These are phyloP conservation scores for Ascochyta rabiei DNA, from an alignment of 2,329 filamentous ascomycete species.

Conservation along the genomic window DNA sequence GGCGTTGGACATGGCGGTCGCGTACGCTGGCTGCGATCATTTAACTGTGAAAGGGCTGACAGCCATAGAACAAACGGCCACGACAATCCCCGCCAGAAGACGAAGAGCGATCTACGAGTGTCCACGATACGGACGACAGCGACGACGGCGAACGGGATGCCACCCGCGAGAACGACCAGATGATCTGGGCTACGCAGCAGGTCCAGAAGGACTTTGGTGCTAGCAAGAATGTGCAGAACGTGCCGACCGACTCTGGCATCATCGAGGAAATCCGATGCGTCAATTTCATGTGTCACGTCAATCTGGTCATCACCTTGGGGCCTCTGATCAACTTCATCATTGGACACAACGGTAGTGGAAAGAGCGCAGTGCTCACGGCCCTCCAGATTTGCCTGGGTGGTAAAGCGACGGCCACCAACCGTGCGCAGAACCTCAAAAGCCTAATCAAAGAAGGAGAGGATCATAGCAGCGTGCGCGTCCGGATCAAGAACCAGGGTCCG, in stretches of 20 bases:
- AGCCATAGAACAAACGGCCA: slow-evolving; percentile 38
- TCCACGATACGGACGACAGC: slow-evolving; percentile 19
- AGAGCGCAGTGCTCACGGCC: slow-evolving; percentile 92
- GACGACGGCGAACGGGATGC: slow-evolving; percentile 26
- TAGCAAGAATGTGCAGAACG: slow-evolving; percentile 57
- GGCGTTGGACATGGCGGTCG: slow-evolving; percentile 20
- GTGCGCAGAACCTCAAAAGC: slow-evolving; percentile 84
- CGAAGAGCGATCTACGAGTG: slow-evolving; percentile 26
- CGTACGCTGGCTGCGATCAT: slow-evolving; percentile 23
- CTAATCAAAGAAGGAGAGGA: slow-evolving; percentile 91
- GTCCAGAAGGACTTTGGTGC: slow-evolving; percentile 33
- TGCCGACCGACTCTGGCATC: slow-evolving; percentile 80
- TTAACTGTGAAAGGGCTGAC: slow-evolving; percentile 16
- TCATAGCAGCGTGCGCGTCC: slow-evolving; percentile 72
- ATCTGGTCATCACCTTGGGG: slow-evolving; percentile 81
- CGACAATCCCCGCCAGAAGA: slow-evolving; percentile 31
- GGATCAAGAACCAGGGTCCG: slow-evolving; percentile 87
- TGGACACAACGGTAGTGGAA: slow-evolving; percentile 95
- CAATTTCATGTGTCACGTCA: slow-evolving; percentile 96
- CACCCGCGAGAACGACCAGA: slow-evolving; percentile 27
- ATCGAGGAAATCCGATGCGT: slow-evolving; percentile 84
- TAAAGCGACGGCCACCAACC: slow-evolving; percentile 90
- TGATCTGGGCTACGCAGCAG: slow-evolving; percentile 38
- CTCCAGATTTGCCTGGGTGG: slow-evolving; percentile 93
- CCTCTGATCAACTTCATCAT: slow-evolving; percentile 98